phyloP scores from a whole-genome alignment of 129 eudicot genomes.

The Oenanthe sinensis region DNA sequence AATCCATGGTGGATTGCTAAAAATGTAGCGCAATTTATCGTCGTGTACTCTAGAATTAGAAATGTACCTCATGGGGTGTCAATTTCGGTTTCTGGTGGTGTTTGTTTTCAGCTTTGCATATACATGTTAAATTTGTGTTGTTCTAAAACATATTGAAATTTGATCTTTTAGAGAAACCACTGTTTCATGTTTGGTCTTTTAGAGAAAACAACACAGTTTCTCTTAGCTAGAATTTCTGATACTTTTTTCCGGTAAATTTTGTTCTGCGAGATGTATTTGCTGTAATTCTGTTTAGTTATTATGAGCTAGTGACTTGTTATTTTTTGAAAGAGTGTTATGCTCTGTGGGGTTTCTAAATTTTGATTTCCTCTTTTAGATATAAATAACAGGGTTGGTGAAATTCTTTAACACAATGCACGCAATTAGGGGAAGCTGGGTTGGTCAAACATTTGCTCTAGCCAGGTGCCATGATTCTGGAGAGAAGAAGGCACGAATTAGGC shows the following conservation, averaged over 20 bases:
- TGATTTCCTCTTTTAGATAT: constrained; percentile 7
- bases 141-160: neutral
- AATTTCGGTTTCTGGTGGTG: neutral
- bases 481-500: constrained; percentile 63
- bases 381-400: constrained; percentile 4
- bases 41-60: neutral
- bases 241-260: neutral
- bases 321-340: neutral
- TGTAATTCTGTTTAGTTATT: neutral
- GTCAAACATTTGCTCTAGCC: constrained; percentile 78
- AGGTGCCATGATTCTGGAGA: constrained; percentile 54
- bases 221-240: neutral
- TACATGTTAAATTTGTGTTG: neutral
- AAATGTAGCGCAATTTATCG: neutral
- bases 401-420: constrained; percentile 42
- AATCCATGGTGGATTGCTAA: neutral
- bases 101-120: neutral
- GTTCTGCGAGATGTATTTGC: neutral
- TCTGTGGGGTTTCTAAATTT: neutral
- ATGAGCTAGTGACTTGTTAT: neutral
- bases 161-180: neutral
- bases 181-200: neutral
- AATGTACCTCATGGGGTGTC: neutral
- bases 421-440: constrained; percentile 65
- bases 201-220: neutral